These are phyloP conservation scores for Morella rubra DNA, from an alignment of 306 rosid species.

Conservation along the genomic window DNA sequence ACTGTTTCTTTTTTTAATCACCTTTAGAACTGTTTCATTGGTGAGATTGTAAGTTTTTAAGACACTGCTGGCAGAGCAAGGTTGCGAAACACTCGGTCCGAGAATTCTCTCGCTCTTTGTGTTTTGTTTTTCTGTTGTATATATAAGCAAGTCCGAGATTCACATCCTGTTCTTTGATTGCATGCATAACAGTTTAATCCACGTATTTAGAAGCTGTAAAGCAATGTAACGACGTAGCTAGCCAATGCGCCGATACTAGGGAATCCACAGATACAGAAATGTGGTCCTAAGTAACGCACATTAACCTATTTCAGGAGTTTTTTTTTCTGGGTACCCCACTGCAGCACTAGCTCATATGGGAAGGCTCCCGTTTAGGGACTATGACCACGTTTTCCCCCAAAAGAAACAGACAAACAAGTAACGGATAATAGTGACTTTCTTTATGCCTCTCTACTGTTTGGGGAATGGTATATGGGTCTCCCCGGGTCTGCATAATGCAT, in stretches of 20 bases:
- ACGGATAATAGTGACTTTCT: background rate
- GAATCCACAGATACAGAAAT: background rate
- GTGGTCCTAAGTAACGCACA: background rate
- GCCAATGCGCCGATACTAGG: background rate
- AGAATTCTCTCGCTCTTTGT: background rate
- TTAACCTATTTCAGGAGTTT: background rate
- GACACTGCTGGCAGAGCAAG: background rate
- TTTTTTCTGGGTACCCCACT: background rate
- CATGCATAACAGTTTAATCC: background rate
- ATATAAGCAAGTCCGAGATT: background rate
- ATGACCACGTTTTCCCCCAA: background rate
- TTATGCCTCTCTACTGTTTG: background rate
- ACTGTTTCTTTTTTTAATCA: too few species aligned
- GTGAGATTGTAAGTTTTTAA: too few species aligned
- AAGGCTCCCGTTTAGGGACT: background rate
- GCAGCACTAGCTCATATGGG: background rate
- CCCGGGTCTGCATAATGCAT: too few species aligned
- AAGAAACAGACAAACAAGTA: background rate
- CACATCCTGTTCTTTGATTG: background rate
- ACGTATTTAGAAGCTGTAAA: background rate
- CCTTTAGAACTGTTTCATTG: background rate
- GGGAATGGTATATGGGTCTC: background rate
- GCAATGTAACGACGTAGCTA: background rate
- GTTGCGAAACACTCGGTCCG: conserved; percentile 16
- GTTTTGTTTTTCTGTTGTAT: too few species aligned